Percentiles rank a stretch among this genome's conserved stretches.
phyloP scores from a whole-genome alignment of 345 rosid genomes.

The Noccaea caerulescens region DNA sequence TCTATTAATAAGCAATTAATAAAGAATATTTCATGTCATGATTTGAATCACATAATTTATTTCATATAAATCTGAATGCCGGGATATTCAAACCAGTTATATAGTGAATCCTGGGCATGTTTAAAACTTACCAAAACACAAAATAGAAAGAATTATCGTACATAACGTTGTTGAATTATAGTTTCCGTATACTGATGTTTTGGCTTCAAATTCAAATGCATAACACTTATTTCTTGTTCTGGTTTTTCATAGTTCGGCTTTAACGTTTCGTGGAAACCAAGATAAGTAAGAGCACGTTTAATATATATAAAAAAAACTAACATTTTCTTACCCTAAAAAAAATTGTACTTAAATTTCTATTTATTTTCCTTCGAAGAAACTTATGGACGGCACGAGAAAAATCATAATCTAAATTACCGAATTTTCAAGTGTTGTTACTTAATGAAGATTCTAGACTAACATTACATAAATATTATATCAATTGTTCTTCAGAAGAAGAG shows the following conservation, averaged over 20 bases:
- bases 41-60: too few species aligned
- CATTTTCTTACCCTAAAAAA: slow-evolving; percentile 2
- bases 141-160: too few species aligned
- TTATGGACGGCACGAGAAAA: not conserved
- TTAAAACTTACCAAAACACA: too few species aligned
- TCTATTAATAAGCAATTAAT: too few species aligned
- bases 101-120: too few species aligned
- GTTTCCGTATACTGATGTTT: not conserved
- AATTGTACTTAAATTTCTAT: slow-evolving; percentile 5
- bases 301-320: not conserved
- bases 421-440: slow-evolving; percentile 12
- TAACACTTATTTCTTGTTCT: not conserved
- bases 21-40: too few species aligned
- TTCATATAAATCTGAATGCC: too few species aligned
- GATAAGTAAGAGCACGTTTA: not conserved
- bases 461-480: not conserved
- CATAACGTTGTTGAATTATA: slow-evolving; percentile 1
- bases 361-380: not conserved
- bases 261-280: not conserved
- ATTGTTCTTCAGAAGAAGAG: not conserved
- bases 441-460: not conserved
- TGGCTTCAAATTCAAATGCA: not conserved
- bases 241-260: not conserved
- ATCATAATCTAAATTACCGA: not conserved
- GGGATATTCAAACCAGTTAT: too few species aligned